phyloP scores from a whole-genome alignment of 1,284 basidiomycete genomes.

The Papiliotrema nemorosa region DNA sequence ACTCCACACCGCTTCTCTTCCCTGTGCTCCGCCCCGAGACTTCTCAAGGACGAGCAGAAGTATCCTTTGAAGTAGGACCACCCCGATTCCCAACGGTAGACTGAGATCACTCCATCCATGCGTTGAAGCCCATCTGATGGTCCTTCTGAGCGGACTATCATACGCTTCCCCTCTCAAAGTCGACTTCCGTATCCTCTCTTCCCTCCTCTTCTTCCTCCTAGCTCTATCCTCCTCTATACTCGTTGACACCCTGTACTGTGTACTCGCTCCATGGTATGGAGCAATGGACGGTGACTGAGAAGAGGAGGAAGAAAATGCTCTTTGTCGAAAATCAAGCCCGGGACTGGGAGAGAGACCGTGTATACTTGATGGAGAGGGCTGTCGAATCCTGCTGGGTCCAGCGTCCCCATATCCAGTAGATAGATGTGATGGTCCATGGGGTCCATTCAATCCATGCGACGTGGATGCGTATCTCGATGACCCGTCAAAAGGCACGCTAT shows the following conservation, averaged over 20 bases:
- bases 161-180: conserved; percentile 17
- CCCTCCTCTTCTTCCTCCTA: conserved; percentile 9
- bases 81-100: conserved; percentile 10
- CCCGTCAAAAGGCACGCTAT: background rate
- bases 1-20: conserved; percentile 1
- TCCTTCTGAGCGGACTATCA: conserved; percentile 18
- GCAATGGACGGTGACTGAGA: no score
- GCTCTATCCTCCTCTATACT: conserved; percentile 6
- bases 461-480: background rate
- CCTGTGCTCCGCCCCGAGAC: background rate
- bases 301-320: no score
- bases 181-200: conserved; percentile 11
- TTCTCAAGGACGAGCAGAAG: background rate
- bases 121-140: conserved; percentile 14
- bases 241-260: no score
- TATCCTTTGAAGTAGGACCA: conserved; percentile 10
- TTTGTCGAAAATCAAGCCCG: no score
- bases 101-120: conserved; percentile 8
- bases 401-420: no score
- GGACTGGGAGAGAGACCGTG: no score
- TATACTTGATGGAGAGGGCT: no score
- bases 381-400: no score
- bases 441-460: no score
- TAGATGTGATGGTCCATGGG: no score
- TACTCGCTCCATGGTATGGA: background rate